These are phyloP conservation scores for Polygonum maritimum DNA, from an alignment of 148 eudicot species.

Conservation along the genomic window DNA sequence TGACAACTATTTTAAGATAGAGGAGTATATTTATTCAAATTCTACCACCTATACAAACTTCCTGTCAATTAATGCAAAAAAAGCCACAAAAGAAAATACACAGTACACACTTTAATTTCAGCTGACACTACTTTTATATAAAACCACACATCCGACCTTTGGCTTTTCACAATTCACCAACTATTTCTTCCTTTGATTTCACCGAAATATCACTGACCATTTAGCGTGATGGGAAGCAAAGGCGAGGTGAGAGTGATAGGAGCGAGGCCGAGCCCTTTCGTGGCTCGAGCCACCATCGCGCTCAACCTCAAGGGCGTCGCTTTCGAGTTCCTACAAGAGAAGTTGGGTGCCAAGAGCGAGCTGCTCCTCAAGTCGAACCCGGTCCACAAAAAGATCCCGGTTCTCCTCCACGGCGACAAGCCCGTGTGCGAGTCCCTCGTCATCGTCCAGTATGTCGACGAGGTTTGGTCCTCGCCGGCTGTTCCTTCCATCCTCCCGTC, in stretches of 20 bases:
- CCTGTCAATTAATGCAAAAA: too few relatives aligned
- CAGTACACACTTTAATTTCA: too few relatives aligned
- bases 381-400: conserved; percentile 63
- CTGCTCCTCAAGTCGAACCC: conserved; percentile 67
- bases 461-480: conserved; percentile 30
- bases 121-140: too few relatives aligned
- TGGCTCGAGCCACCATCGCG: conserved; percentile 35
- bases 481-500: conserved; percentile 44
- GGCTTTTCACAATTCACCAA: too few relatives aligned
- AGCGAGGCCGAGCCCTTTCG: conserved; percentile 40
- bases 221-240: neutral
- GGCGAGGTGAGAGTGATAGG: conserved; percentile 43
- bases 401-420: conserved; percentile 44
- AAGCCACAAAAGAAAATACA: too few relatives aligned
- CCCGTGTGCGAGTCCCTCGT: conserved; percentile 57
- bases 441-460: conserved; percentile 63
- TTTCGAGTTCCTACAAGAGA: conserved; percentile 36
- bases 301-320: conserved; percentile 37
- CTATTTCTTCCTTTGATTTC: too few relatives aligned
- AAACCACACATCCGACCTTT: too few relatives aligned
- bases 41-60: too few relatives aligned
- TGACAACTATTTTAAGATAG: too few relatives aligned
- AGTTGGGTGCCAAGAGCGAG: conserved; percentile 34
- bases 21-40: too few relatives aligned
- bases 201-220: too few relatives aligned